These are phyloP conservation scores for Penstemon newberryi DNA, from an alignment of 257 asterid genomes.

Conservation along the genomic window DNA sequence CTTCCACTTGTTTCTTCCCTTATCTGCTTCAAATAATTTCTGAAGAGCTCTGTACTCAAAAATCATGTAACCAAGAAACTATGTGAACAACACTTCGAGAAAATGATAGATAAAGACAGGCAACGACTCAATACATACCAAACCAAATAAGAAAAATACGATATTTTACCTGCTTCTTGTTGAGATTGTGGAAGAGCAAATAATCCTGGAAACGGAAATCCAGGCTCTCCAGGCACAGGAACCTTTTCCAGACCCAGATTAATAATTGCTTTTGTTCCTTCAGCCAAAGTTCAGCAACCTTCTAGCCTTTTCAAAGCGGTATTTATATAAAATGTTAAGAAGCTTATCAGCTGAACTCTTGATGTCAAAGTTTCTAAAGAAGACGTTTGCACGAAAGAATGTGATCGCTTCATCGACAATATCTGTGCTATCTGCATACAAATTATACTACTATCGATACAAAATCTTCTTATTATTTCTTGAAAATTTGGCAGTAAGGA, in stretches of 20 bases:
- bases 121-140: neutral
- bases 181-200: conserved; percentile 68
- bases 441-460: neutral
- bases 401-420: conserved; percentile 97
- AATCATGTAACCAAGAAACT: conserved; percentile 5
- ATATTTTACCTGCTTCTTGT: conserved; percentile 67
- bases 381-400: conserved; percentile 93
- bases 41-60: conserved; percentile 63
- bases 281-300: conserved; percentile 98
- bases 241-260: conserved; percentile 89
- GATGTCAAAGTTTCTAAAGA: conserved; percentile 92
- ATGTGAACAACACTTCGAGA: neutral
- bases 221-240: conserved; percentile 91
- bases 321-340: conserved; percentile 85
- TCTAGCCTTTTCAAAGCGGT: conserved; percentile 84
- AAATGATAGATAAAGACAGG: neutral
- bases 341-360: conserved; percentile 94
- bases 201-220: conserved; percentile 89
- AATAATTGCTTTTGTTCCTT: conserved; percentile 97
- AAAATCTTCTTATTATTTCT: neutral
- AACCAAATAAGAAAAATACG: conserved; percentile 4
- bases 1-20: conserved; percentile 97
- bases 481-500: neutral
- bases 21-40: conserved; percentile 89
- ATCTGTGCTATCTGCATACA: conserved; percentile 84